phyloP scores from a whole-genome alignment of 257 asterid species.

The Leonotis leonurus region DNA sequence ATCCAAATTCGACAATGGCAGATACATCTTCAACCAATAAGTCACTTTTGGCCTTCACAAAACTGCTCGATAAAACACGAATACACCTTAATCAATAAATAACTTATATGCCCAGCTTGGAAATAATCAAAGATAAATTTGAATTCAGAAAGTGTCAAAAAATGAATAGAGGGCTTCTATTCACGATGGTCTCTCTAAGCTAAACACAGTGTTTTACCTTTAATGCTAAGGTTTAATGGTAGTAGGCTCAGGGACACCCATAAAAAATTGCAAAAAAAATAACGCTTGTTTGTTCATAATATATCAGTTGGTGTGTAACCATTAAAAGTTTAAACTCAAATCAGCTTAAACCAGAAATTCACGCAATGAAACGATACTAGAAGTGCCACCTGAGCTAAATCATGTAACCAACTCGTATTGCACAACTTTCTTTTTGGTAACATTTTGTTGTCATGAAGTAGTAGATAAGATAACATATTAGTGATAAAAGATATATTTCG shows the following conservation, averaged over 20 bases:
- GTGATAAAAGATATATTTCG: neutral
- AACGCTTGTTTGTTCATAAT: neutral
- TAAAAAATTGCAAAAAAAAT: neutral
- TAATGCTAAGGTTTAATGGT: neutral
- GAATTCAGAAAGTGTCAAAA: neutral
- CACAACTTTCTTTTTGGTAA: neutral
- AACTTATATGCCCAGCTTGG: neutral
- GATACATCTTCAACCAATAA: conserved; percentile 69
- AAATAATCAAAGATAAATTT: neutral
- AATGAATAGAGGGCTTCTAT: neutral
- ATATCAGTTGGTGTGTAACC: neutral
- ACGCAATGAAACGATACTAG: neutral
- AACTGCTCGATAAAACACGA: conserved; percentile 43
- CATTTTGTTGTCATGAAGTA: neutral
- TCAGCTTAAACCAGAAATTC: conserved; percentile 3
- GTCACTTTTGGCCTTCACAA: conserved; percentile 85
- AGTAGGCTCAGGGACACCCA: neutral
- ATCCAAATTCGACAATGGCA: conserved; percentile 54
- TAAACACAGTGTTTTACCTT: neutral
- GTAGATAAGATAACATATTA: neutral
- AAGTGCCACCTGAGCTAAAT: neutral
- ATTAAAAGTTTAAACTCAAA: neutral
- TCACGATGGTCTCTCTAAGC: neutral
- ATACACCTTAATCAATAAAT: conserved; percentile 21
- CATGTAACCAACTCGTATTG: neutral